Evolutionary conservation across 169 alveolate genomes (phyloP).

Genomic region (Eimeria tenella): DNA sequence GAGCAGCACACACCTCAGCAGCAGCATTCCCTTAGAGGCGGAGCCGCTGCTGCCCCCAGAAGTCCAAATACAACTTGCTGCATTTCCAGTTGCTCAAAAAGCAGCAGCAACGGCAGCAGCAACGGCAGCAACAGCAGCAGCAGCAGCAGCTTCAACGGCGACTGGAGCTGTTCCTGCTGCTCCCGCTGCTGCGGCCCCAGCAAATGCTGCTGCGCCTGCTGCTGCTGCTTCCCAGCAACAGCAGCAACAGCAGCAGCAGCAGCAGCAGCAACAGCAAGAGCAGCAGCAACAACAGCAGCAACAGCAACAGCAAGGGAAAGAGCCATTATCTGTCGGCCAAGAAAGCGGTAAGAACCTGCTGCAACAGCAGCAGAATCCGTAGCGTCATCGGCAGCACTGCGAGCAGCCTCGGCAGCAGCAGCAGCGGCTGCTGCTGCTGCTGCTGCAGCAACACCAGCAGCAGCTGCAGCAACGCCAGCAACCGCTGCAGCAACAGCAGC

Average conservation of each 20-base stretch:
- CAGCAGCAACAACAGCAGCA: background rate
- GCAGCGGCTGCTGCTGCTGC: too few species aligned
- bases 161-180: background rate
- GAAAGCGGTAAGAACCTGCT: too few species aligned
- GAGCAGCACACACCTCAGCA: constrained; percentile 20
- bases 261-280: background rate
- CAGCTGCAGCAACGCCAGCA: too few species aligned
- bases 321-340: too few species aligned
- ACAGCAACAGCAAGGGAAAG: background rate
- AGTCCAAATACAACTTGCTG: background rate
- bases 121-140: constrained; percentile 6
- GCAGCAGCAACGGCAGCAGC: background rate
- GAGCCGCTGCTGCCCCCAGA: constrained; percentile 15
- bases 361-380: too few species aligned
- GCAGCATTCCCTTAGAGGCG: constrained; percentile 2
- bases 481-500: too few species aligned
- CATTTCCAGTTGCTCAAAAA: background rate
- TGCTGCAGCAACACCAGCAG: too few species aligned
- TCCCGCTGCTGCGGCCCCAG: constrained; percentile 10
- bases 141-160: background rate
- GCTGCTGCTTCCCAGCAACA: background rate
- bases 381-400: too few species aligned
- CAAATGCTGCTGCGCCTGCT: too few species aligned
- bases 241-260: background rate
- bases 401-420: too few species aligned